These are phyloP conservation scores for Xylariaceae sp. DNA, from an alignment of 2,329 filamentous ascomycete genomes.

Conservation along the genomic window DNA sequence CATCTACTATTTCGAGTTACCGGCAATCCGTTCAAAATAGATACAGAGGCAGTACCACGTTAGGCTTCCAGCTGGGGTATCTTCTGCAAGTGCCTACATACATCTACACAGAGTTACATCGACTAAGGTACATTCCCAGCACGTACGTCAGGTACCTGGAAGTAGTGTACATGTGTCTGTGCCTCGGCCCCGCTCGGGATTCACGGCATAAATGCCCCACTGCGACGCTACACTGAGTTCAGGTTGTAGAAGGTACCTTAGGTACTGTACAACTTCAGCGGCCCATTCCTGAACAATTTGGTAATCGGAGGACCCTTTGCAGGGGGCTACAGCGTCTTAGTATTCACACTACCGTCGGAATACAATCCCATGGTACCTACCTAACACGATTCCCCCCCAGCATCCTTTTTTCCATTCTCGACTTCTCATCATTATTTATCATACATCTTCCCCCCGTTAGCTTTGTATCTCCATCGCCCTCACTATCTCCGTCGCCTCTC, in stretches of 20 bases:
- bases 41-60: neutral
- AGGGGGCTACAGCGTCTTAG: neutral
- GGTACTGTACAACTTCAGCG: neutral
- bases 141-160: neutral
- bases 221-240: neutral
- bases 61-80: neutral
- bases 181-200: neutral
- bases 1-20: no score
- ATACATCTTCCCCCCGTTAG: slow-evolving; percentile 9
- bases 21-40: no score
- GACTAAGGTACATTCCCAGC: neutral
- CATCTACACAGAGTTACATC: neutral
- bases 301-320: neutral
- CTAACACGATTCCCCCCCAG: neutral
- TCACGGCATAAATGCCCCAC: neutral
- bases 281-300: neutral
- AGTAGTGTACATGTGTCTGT: neutral
- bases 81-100: neutral
- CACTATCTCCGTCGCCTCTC: slow-evolving; percentile 17
- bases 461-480: slow-evolving; percentile 16
- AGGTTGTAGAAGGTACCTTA: neutral
- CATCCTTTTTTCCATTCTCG: slow-evolving; percentile 35
- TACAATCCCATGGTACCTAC: neutral
- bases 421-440: slow-evolving; percentile 19
- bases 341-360: no score